Conservation (phyloP, 495 filamentous ascomycete species). For the Penicillium antarcticum region DNA sequence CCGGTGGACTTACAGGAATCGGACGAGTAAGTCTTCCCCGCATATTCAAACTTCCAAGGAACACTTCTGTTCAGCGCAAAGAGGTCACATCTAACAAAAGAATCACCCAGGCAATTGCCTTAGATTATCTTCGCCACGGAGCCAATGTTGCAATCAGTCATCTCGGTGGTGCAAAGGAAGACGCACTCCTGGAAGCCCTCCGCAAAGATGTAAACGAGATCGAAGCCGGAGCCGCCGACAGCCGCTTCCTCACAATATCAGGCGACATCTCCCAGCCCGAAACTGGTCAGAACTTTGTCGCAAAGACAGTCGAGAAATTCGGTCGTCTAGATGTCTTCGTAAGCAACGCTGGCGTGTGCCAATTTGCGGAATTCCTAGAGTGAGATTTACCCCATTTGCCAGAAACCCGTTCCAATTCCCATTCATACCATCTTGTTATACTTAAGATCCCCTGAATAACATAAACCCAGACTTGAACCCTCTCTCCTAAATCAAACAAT, state of each 20-base stretch:
- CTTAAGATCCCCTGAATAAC: background rate
- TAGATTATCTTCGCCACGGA: conserved; percentile 68
- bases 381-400: conserved; percentile 22
- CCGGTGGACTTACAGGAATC: conserved; percentile 74
- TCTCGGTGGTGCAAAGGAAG: conserved; percentile 54
- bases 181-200: conserved; percentile 51
- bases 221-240: conserved; percentile 39
- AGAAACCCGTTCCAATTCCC: no score
- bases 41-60: no score
- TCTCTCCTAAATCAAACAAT: conserved; percentile 64
- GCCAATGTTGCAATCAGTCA: conserved; percentile 70
- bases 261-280: conserved; percentile 66
- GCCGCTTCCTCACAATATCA: conserved; percentile 51
- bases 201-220: conserved; percentile 46
- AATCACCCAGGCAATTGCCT: conserved; percentile 54
- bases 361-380: conserved; percentile 79
- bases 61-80: no score
- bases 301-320: conserved; percentile 55
- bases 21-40: conserved; percentile 45
- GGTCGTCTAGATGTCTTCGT: conserved; percentile 74
- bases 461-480: conserved; percentile 43
- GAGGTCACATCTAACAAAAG: background rate
- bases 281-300: conserved; percentile 57
- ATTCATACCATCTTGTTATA: background rate
- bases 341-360: conserved; percentile 82